Evolutionary conservation across 2,329 filamentous ascomycete genomes (phyloP).

Genomic region (Aspergillus sp.): DNA sequence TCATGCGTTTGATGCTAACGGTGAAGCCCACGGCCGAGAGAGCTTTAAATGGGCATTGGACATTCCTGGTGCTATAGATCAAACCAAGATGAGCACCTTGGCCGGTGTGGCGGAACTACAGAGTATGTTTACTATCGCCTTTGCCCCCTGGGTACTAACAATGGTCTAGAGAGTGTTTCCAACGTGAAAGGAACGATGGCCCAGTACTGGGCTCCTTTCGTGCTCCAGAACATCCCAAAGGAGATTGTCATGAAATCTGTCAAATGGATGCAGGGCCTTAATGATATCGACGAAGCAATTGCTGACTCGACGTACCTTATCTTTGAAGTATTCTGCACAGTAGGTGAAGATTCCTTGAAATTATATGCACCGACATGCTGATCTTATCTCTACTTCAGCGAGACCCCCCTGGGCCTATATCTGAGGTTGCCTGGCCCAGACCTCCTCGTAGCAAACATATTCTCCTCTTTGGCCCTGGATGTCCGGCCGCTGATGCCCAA

Average conservation of each 20-base stretch:
- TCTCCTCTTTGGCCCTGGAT: neutral
- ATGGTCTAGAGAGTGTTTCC: constrained; percentile 1
- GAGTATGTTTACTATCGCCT: neutral
- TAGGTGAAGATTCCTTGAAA: neutral
- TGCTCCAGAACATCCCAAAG: constrained; percentile 1
- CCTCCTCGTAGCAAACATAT: neutral
- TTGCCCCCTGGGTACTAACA: too few relatives aligned
- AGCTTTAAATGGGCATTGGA: constrained; percentile 42
- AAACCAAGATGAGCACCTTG: constrained; percentile 6
- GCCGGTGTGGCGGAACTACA: constrained; percentile 7
- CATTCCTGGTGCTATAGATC: constrained; percentile 12
- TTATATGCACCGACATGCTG: too few relatives aligned
- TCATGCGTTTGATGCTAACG: constrained; percentile 35
- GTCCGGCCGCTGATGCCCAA: neutral
- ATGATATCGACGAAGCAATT: neutral
- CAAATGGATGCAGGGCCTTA: neutral
- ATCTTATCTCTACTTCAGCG: too few relatives aligned
- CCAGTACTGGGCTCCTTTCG: constrained; percentile 9
- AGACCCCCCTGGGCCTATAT: neutral
- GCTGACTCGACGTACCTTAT: constrained; percentile 15
- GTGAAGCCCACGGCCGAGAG: constrained; percentile 50
- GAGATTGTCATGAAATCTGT: constrained; percentile 5
- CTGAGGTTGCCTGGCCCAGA: constrained; percentile 10
- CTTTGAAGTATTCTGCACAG: constrained; percentile 9
- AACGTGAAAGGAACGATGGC: constrained; percentile 13